Evolutionary conservation across 1,139 yeast genomes (phyloP), one percentile per base, ranked within the genome.

Genomic region (Yamadazyma membranifaciens): DNA sequence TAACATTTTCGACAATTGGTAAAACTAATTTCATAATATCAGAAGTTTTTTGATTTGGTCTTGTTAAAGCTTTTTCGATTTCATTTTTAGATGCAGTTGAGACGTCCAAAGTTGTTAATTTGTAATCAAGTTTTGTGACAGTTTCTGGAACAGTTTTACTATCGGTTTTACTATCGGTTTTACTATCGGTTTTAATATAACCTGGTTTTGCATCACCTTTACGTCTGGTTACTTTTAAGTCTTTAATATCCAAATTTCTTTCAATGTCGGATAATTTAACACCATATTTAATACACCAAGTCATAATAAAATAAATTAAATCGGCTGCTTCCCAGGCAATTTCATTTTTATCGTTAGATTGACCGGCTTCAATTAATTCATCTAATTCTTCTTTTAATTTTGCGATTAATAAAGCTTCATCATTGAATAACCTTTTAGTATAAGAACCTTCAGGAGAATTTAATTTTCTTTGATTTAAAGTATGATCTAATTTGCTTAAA

Each of bases 321-420:
- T 94, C 99, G 6, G 98, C 98, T 42, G 95, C 92, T 65, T 92
- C 98, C 96, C 97, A 92, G 0, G 98, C 85, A 40, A 89, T 78
- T 48, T 92, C 98, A 25, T 59, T 56, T 36, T 55, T 52, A 37
- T 62, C 59, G 3, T 77, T 78, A 7, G 73, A 56, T 42, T 64
- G 60, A 6, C 73, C 73, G 14, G 98, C 98, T 44, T 88, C 97
- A 31, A 91, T 81, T 48, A 92, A 77, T 63, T 94, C 99, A 56
- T 92, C 98, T 41, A 96, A 95, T 64, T 92, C 99, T 67, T 92
- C 98, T 60, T 81, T 80, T 63, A 92, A 83, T 70, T 92, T 92
- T 15, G 98, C 96, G 43, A 77, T 69, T 50, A 94, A 71, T 39
- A 92, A 72, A 25, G 72, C 74, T 34, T 81, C 81, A 62, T 92